phyloP scores from a whole-genome alignment of 139 green algal genomes.

The Chlamydomonas incerta region DNA sequence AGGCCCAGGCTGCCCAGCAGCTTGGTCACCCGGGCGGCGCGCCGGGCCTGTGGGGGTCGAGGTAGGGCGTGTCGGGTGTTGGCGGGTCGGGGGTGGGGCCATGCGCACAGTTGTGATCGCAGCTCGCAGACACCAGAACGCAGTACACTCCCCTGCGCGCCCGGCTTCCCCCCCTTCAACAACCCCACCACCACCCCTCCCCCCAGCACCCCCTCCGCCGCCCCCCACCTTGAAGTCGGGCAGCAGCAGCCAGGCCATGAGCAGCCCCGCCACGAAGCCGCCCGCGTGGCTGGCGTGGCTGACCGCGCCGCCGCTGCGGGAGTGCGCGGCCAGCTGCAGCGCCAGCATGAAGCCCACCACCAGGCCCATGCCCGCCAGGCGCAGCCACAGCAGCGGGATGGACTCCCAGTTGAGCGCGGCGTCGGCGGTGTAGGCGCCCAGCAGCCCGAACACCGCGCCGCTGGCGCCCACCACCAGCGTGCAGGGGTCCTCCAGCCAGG shows the following conservation, averaged over 20 bases:
- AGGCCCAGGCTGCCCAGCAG: neutral
- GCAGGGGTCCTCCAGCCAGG: constrained; percentile 37
- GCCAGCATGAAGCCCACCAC: constrained; percentile 18
- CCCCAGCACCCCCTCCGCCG: too few relatives aligned
- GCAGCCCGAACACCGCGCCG: constrained; percentile 47
- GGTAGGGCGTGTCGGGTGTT: too few relatives aligned
- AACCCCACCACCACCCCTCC: neutral
- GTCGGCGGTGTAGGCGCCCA: constrained; percentile 47
- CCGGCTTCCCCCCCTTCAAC: neutral
- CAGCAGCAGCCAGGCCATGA: constrained; percentile 61
- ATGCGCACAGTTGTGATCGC: too few relatives aligned
- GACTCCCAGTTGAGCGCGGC: constrained; percentile 69
- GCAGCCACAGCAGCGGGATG: constrained; percentile 63
- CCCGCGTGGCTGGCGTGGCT: constrained; percentile 71
- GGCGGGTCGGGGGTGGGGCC: neutral
- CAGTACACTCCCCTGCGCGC: neutral
- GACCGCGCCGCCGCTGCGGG: neutral
- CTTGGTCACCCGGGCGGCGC: neutral
- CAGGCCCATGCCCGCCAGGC: constrained; percentile 42
- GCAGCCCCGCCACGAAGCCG: constrained; percentile 67
- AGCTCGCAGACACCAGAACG: neutral
- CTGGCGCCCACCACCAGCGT: constrained; percentile 42
- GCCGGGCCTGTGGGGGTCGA: neutral
- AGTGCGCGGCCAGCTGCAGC: constrained; percentile 18
- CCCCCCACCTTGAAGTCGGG: constrained; percentile 47